Evolutionary conservation across 371 early-diverging fungal genomes (phyloP), one percentile per base, ranked within the genome.

Genomic region (Mortierella sp.): DNA sequence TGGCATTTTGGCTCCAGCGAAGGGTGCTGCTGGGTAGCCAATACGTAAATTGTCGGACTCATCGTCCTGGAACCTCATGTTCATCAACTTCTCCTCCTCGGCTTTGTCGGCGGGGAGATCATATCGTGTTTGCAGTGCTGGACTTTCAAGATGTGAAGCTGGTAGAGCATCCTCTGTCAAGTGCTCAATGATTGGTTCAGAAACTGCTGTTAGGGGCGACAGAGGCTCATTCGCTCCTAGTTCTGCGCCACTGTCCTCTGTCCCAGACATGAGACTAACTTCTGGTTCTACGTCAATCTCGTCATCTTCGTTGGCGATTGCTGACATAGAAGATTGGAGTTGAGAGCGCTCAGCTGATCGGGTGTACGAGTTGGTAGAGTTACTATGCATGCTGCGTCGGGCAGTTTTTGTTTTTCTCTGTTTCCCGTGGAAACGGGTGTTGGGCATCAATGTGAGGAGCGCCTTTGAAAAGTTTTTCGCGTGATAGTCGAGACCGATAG

Each of bases 281-380:
- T 81, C 82, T 2, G 82, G 82, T n/a, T 67, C 76, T 2, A 76
- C 76, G 45, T 81, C 82, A 59, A 81, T 81, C 38, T 81, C 82
- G 16, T 81, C 76, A 16, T 81, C 82, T 16, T 81, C 72, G 0
- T 65, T 65, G 13, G 63, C 58, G 61, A 67, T 67, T 4, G 69
- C 69, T 6, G 76, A 73, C 58, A 68, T 65, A 9, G 68, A 40
- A 1, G 67, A 48, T n/a, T 81, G 76, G 15, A 72, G 67, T 15
- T 69, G 66, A 28, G 66, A 72, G 1, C 57, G 70, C 6, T 66
- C 82, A 1, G 72, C 13, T 16, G 48, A 65, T 11, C 72, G 64
- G 36, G 55, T 69, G 58, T 72, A 72, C 19, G 74, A 47, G 11
- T n/a, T 15, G 19, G 50, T 36, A 3, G 43, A n/a, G 22, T 69